Evolutionary conservation across 202 grass and related monocot genomes (phyloP).

Genomic region (Setaria italica): DNA sequence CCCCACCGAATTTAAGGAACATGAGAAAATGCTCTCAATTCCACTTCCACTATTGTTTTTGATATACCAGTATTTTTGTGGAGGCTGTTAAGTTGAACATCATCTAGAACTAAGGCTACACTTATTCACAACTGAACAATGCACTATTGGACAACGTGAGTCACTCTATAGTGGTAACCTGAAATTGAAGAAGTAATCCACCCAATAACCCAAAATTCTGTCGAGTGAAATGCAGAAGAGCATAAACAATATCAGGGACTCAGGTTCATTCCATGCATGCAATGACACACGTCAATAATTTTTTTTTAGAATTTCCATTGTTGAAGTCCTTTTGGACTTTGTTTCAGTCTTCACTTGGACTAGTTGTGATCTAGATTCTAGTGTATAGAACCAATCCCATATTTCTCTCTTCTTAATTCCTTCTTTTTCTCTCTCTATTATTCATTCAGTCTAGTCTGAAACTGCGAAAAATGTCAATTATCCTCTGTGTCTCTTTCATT

Average conservation of each 20-base stretch:
- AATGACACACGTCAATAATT: background rate
- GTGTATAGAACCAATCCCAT: too few species aligned
- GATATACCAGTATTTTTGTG: too few species aligned
- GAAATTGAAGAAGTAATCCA: too few species aligned
- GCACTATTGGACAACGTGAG: too few species aligned
- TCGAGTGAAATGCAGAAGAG: background rate
- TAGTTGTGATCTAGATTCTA: background rate
- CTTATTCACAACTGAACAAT: too few species aligned
- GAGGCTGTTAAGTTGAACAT: too few species aligned
- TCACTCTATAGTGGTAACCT: too few species aligned
- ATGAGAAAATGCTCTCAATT: too few species aligned
- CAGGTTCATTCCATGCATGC: background rate
- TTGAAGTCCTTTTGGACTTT: background rate
- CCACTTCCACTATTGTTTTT: too few species aligned
- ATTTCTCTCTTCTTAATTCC: background rate
- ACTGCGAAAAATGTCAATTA: background rate
- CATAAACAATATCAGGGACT: background rate
- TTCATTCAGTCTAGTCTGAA: background rate
- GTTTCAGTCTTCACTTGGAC: background rate
- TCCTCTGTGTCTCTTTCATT: background rate
- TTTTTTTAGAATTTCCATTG: conserved; percentile 3
- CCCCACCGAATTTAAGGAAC: too few species aligned
- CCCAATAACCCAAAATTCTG: background rate
- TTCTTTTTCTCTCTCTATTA: background rate
- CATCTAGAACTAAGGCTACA: too few species aligned